Base-by-base conservation (phyloP, 441 rosid genomes). In the Melastoma candidum region DNA sequence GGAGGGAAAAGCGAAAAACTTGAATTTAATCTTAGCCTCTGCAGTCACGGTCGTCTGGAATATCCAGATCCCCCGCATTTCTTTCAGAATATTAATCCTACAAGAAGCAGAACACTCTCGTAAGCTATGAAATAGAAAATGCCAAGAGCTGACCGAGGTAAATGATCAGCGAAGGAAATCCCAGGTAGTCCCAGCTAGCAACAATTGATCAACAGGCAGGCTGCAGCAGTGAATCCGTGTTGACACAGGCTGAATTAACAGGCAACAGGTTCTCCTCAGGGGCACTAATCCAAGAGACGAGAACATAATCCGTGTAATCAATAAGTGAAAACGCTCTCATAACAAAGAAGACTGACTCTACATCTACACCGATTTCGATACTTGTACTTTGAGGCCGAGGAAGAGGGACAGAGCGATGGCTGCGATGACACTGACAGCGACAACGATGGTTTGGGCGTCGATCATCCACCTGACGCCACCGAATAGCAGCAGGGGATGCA, bases 341-440 rank as follows among this genome's bases (percentile, higher is more conserved):
- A 14, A n/a, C 10, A 13, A n/a, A 9, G 45, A 52, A 39, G 13
- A 3, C 22, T 43, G 46, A 32, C 36, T 22, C 46, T 10, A 52
- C 48, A 26, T n/a, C 12, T 11, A 17, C 22, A 9, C 24, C 12
- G 32, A 51, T 17, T 43, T 7, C 12, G 7, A 8, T 27, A 17
- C 43, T 43, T 46, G 12, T 44, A 75, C 95, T 88, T 86, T 90
- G 67, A 90, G 74, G 56, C 97, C 95, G 11, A 86, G 83, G 56
- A 81, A 71, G 58, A 90, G 84, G 36, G 95, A 90, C 5, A 84
- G 79, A 0, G 74, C 80, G 74, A 90, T 84, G 74, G 95, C 95
- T 7, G 74, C 84, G 17, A 86, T 66, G 41, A 90, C 85, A 58
- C 97, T 90, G 65, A 77, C 61, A 11, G 89, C 77, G 54, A 74